Base-by-base conservation (phyloP, 1,284 basidiomycete species). In the Rhodotorula sp. region DNA sequence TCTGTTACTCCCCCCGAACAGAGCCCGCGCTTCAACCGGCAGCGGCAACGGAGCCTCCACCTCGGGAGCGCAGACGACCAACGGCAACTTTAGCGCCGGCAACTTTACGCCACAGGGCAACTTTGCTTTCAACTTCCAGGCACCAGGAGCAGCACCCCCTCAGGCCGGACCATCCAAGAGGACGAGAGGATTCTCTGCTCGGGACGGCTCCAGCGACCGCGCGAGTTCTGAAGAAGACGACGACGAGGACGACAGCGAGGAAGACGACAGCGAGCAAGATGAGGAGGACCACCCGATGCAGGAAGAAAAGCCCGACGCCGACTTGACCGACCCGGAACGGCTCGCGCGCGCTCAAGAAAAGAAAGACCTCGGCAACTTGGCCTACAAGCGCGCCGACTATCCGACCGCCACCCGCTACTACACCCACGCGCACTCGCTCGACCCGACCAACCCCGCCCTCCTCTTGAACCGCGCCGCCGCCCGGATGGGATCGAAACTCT, bases 381-480 rank as follows among this genome's bases (percentile, higher is more conserved):
- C 47, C 8, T 70, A 70, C 68, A 74, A 74, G 58, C 66, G 68
- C 48, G 71, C 61, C 61, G 70, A 76, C 54, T 76, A 74, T 64
- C 63, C 70, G 19, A 60, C 66, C n/a, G 92, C 92, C 21, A 86
- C 92, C 73, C 86, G 87, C n/a, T 81, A 87, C 14, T 94, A 94
- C 81, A 86, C 87, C 60, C 85, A 87, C 76, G 92, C 91, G n/a
- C 89, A 90, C 78, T 85, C 87, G 70, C 81, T 89, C 68, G 87
- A 88, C 71, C 83, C 89, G 0, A 79, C 84, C 6, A 89, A 93
- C 78, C 87, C 91, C 3, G 85, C 89, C 0, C 93, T 90, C 79
- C 84, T 89, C 70, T 90, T 90, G 21, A 95, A 95, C 81, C 87
- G 92, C 56, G 92, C 92, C 1, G 92, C 92, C 3, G 89, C 92